Evolutionary conservation across 345 rosid species (phyloP).

Genomic region (Syzygium oleosum): DNA sequence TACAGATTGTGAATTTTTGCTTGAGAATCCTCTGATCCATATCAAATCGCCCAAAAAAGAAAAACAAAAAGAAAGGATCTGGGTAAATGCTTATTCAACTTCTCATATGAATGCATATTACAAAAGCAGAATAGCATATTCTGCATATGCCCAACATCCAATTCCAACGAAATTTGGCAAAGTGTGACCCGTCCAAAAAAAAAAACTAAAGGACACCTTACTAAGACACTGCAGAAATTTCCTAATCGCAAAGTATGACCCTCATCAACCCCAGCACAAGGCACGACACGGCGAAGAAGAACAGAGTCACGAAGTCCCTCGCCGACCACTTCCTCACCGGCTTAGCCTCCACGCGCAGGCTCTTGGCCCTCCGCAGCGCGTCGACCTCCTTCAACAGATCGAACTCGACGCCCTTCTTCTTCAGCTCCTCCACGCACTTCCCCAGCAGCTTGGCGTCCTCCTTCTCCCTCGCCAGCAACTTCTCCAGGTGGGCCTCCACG

Average conservation of each 20-base stretch:
- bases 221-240: neutral
- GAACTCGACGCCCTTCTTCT: constrained; percentile 82
- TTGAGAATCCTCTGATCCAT: neutral
- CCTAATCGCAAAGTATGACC: constrained; percentile 56
- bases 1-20: neutral
- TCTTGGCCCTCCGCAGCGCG: constrained; percentile 89
- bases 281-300: constrained; percentile 72
- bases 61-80: neutral
- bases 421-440: constrained; percentile 85
- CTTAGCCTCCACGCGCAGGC: constrained; percentile 65
- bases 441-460: constrained; percentile 74
- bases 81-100: neutral
- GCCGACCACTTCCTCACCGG: constrained; percentile 76
- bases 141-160: constrained; percentile 14
- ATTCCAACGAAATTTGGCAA: neutral
- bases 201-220: neutral
- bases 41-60: neutral
- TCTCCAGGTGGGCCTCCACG: constrained; percentile 65
- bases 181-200: neutral
- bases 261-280: constrained; percentile 71
- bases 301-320: constrained; percentile 64
- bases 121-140: constrained; percentile 29
- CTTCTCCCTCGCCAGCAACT: constrained; percentile 74
- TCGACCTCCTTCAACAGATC: constrained; percentile 94
- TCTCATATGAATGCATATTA: neutral